Percentiles rank a stretch among this genome's conserved stretches.
phyloP scores from a whole-genome alignment of 352 stramenopile species.

The Phytopythium vexans region DNA sequence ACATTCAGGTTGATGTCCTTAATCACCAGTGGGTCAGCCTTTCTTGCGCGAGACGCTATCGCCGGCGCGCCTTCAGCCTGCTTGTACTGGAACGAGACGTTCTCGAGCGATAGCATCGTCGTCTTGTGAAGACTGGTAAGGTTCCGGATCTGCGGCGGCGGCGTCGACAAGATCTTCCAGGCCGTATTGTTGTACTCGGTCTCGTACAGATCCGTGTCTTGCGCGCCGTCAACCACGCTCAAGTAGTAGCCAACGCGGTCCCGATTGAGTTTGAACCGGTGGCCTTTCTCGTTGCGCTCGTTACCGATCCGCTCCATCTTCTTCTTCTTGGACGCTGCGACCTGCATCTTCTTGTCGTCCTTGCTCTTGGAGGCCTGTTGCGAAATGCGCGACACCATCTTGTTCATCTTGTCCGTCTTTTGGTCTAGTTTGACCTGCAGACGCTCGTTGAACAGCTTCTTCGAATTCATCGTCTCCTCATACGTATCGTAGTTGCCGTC shows the following conservation, averaged over 20 bases:
- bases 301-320: slow-evolving; percentile 59
- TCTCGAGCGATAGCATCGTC: slow-evolving; percentile 55
- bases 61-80: background rate
- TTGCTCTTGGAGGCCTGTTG: slow-evolving; percentile 35
- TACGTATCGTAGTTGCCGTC: slow-evolving; percentile 64
- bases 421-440: slow-evolving; percentile 46
- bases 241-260: slow-evolving; percentile 45
- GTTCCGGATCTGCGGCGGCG: slow-evolving; percentile 54
- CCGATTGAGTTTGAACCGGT: slow-evolving; percentile 53
- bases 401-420: slow-evolving; percentile 52
- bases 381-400: slow-evolving; percentile 44
- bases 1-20: slow-evolving; percentile 71
- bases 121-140: slow-evolving; percentile 40
- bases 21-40: slow-evolving; percentile 34
- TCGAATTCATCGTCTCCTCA: slow-evolving; percentile 41
- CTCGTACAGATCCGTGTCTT: slow-evolving; percentile 44
- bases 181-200: slow-evolving; percentile 20
- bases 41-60: background rate
- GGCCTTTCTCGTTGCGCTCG: slow-evolving; percentile 51
- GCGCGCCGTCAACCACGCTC: slow-evolving; percentile 24
- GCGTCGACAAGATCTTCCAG: slow-evolving; percentile 41
- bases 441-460: slow-evolving; percentile 43
- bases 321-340: slow-evolving; percentile 64
- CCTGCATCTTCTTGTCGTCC: slow-evolving; percentile 66
- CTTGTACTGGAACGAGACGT: slow-evolving; percentile 46